Base-by-base conservation (phyloP, 2,329 filamentous ascomycete species). In the Xylaria sp. region DNA sequence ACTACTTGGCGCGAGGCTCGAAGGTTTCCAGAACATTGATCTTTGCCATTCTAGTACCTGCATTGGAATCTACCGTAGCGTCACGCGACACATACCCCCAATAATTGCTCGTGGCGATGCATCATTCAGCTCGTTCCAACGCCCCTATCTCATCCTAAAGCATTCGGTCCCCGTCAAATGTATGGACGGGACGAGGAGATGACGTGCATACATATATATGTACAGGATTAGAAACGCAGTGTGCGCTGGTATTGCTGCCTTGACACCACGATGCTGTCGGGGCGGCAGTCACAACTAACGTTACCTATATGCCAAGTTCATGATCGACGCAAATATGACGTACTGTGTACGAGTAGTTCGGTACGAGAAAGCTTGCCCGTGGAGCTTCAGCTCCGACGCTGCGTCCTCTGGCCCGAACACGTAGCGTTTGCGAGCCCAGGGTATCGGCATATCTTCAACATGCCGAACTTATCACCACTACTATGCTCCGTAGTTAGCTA, bases 301-400 rank as follows among this genome's bases (percentile, higher is more conserved):
- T n/a, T 34, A 13, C 29, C 53, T 44, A 51, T 39, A 22, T 39
- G 43, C 52, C 46, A 54, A 54, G 51, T 42, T 43, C 44, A n/a
- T 11, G 44, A 53, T 58, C 49, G 29, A 19, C 44, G 46, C 54
- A 58, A 54, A 55, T 60, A 52, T 57, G 51, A 52, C 40, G 24
- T 42, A n/a, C n/a, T n/a, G n/a, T n/a, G n/a, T n/a, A n/a, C n/a
- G n/a, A n/a, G n/a, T n/a, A 34, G 9, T 34, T 13, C 3, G 29
- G 29, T 34, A 34, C 16, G 16, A 34, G 9, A 13, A 5, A 26
- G 24, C 24, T 26, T 56, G 38, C 13, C 40, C 37, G 22, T 44
- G 43, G 54, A 54, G 39, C 44, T 40, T 51, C 48, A 34, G 46
- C 44, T 57, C 54, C 54, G 57, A 55, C 45, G 43, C 39, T 56